Conservation (phyloP, 371 early-diverging fungal species). For the Lichtheimia corymbifera region DNA sequence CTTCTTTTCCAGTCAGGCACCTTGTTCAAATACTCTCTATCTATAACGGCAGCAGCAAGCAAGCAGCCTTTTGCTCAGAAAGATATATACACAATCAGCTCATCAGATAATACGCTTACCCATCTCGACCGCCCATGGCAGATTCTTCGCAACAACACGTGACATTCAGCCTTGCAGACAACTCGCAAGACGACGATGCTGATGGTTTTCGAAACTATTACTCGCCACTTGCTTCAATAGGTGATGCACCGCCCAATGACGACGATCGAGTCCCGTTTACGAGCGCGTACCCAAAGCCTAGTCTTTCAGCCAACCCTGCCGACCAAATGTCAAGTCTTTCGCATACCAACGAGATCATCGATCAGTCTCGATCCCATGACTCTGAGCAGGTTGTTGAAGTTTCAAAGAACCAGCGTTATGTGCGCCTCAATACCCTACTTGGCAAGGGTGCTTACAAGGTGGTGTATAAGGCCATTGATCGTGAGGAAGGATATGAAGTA, state of each 20-base stretch:
- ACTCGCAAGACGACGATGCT: conserved; percentile 22
- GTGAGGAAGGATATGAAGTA: conserved; percentile 87
- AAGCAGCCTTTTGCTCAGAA: background rate
- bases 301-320: conserved; percentile 1
- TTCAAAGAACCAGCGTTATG: conserved; percentile 60
- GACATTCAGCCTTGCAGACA: conserved; percentile 15
- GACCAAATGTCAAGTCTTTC: conserved; percentile 42
- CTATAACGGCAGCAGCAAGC: conserved; percentile 6
- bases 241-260: background rate
- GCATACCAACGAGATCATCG: conserved; percentile 40
- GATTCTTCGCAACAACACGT: conserved; percentile 16
- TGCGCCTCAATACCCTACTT: conserved; percentile 63
- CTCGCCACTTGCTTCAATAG: conserved; percentile 16
- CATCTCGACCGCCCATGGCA: background rate
- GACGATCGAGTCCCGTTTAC: conserved; percentile 3
- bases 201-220: conserved; percentile 29
- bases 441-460: conserved; percentile 89
- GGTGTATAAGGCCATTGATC: conserved; percentile 87
- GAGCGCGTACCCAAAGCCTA: conserved; percentile 2
- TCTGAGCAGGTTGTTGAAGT: conserved; percentile 46
- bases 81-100: too few relatives aligned
- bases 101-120: too few relatives aligned
- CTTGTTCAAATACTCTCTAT: background rate
- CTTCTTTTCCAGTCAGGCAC: conserved; percentile 20
- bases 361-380: conserved; percentile 44